Conservation (phyloP, 116 monocot species). For the Dioscorea cayenensis region DNA sequence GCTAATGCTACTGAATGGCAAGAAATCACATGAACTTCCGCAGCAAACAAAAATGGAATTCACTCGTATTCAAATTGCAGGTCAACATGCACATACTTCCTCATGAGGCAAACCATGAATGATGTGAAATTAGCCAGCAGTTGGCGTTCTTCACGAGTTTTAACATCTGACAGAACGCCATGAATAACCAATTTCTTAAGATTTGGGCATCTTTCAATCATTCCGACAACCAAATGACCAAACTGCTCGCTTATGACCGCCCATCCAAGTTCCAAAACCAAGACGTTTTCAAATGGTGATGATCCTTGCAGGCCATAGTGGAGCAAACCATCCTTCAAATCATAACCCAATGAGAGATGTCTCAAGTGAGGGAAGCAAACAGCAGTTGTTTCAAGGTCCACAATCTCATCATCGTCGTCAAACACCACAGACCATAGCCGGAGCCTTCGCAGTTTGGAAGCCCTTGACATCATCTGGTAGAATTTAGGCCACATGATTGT, state of each 20-base stretch:
- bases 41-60: neutral
- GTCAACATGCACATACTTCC: conserved; percentile 71
- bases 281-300: conserved; percentile 59
- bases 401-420: conserved; percentile 91
- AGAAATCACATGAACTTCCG: neutral
- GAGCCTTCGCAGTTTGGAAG: conserved; percentile 62
- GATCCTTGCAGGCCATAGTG: conserved; percentile 62
- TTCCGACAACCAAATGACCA: conserved; percentile 73
- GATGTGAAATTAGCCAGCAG: conserved; percentile 75
- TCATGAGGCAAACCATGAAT: conserved; percentile 60
- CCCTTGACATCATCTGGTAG: conserved; percentile 71
- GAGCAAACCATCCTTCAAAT: conserved; percentile 58
- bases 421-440: conserved; percentile 87
- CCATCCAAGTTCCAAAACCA: conserved; percentile 85
- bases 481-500: conserved; percentile 85
- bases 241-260: conserved; percentile 77
- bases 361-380: conserved; percentile 59
- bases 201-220: conserved; percentile 86
- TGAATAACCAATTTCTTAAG: conserved; percentile 81
- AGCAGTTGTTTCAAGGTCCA: conserved; percentile 76
- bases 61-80: conserved; percentile 77
- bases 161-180: conserved; percentile 79
- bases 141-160: conserved; percentile 81
- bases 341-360: conserved; percentile 82
- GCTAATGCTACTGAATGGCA: neutral